Evolutionary conservation across 768 basidiomycete genomes (phyloP), one percentile per base, ranked within the genome.

Genomic region (Porphyrellus cyaneotinctus): DNA sequence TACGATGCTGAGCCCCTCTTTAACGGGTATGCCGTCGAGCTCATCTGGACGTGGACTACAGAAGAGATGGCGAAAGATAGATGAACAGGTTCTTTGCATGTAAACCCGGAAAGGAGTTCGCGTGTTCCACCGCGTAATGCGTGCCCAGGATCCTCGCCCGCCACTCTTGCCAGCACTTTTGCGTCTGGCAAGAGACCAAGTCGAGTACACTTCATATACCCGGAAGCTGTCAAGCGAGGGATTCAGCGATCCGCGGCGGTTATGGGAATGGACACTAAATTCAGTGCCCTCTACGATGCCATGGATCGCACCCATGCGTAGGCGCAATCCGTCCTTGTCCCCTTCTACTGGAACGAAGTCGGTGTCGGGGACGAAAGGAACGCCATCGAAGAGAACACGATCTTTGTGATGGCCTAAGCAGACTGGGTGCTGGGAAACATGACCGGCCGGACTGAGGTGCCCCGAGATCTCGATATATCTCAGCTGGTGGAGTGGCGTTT

Each of bases 231-330:
- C 80, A 13, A 84, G 66, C 18, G 74, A 51, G 2, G 80, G 78
- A 56, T 87, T 87, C 43, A 71, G 67, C 8, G 84, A 84, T 20
- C 78, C 78, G n/a, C 70, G 70, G 54, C 74, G 74, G 64, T 87
- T 85, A 64, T 87, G 84, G 20, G 74, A 69, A 62, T 87, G 84
- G 20, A 87, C 42, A 36, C 75, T 77, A 54, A 88, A 75, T 56
- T 84, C 81, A 10, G 77, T 83, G 43, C 84, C 85, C 53, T 78
- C 76, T n/a, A 77, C 74, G 18, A 87, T 71, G 2, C 85, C 85
- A 53, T 86, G 83, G 6, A 82, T 77, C 1, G 78, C 74, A 13
- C 86, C 86, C 33, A 79, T 76, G 31, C 78, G 77, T 30, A 87
- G 66, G 53, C 77, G 77, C 41, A 85, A 58, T 36, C 65, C 61